Conservation (phyloP, 1,139 yeast genomes). For the Torulaspora pretoriensis region DNA sequence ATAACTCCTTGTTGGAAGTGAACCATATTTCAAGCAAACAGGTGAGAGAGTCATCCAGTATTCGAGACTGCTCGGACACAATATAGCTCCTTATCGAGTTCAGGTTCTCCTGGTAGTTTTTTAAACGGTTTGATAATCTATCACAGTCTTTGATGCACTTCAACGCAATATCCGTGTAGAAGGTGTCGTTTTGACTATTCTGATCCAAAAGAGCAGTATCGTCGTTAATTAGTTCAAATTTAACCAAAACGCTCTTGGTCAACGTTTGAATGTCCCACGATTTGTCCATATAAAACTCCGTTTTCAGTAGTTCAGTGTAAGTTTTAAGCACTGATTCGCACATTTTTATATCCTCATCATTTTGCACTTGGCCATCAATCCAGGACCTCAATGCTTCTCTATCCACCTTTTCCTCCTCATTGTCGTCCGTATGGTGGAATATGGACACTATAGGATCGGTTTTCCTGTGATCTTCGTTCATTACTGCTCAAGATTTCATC, state of each 20-base stretch:
- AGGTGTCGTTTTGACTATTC: constrained; percentile 12
- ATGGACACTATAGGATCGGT: constrained; percentile 14
- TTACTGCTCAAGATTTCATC: constrained; percentile 5
- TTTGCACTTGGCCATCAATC: constrained; percentile 10
- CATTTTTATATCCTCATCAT: constrained; percentile 7
- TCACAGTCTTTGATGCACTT: constrained; percentile 29
- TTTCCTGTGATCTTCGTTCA: constrained; percentile 9
- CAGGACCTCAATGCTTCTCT: constrained; percentile 8
- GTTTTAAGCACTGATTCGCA: constrained; percentile 10
- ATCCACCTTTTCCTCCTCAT: constrained; percentile 3
- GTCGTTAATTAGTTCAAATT: constrained; percentile 19
- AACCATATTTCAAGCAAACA: constrained; percentile 30
- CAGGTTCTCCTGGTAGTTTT: constrained; percentile 17
- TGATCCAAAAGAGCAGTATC: constrained; percentile 3
- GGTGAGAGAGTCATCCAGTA: constrained; percentile 24
- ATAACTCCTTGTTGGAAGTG: constrained; percentile 21
- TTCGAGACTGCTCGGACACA: constrained; percentile 8
- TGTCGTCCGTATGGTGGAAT: constrained; percentile 4
- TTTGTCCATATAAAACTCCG: constrained; percentile 22
- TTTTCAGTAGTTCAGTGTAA: constrained; percentile 24
- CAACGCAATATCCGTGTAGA: constrained; percentile 26
- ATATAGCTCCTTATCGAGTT: constrained; percentile 19
- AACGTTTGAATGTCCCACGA: constrained; percentile 28
- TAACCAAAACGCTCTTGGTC: constrained; percentile 22
- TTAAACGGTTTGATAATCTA: constrained; percentile 25